Conservation (phyloP, 306 rosid genomes). For the Begonia loranthoides region DNA sequence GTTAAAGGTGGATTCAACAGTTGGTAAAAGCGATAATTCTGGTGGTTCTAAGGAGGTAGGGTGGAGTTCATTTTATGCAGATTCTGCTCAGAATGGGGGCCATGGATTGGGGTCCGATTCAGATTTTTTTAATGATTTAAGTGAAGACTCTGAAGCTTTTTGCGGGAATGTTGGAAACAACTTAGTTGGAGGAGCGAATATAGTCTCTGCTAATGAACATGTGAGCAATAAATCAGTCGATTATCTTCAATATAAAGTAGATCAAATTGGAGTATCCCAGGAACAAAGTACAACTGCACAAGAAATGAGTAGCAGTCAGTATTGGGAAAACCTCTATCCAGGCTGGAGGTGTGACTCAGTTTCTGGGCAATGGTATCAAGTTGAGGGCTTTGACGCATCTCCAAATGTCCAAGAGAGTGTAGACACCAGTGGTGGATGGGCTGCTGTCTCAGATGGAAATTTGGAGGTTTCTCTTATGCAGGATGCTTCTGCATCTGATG, state of each 20-base stretch:
- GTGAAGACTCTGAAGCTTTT: constrained; percentile 26
- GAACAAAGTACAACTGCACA: constrained; percentile 26
- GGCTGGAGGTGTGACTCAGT: constrained; percentile 62
- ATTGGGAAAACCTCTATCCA: constrained; percentile 71
- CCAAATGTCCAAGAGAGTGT: constrained; percentile 18
- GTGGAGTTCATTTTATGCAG: constrained; percentile 62
- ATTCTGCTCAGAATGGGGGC: constrained; percentile 31
- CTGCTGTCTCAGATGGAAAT: constrained; percentile 19
- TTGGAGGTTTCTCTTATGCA: too few species aligned
- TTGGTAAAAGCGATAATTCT: constrained; percentile 15
- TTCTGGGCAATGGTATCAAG: constrained; percentile 70
- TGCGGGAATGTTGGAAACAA: background rate
- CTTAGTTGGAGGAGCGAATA: constrained; percentile 15
- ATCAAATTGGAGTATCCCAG: constrained; percentile 21
- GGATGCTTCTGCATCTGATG: too few species aligned
- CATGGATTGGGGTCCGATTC: constrained; percentile 50
- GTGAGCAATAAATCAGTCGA: constrained; percentile 11
- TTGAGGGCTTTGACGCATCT: constrained; percentile 25
- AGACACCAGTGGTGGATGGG: constrained; percentile 24
- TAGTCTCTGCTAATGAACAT: constrained; percentile 16
- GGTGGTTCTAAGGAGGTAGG: constrained; percentile 46
- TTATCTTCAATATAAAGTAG: constrained; percentile 28
- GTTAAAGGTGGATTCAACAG: constrained; percentile 4
- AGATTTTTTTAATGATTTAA: constrained; percentile 62
- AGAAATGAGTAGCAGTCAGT: constrained; percentile 41